Evolutionary conservation across 805 yeast species (phyloP), one percentile per base, ranked within the genome.

Genomic region (Yamadazyma kitorensis): DNA sequence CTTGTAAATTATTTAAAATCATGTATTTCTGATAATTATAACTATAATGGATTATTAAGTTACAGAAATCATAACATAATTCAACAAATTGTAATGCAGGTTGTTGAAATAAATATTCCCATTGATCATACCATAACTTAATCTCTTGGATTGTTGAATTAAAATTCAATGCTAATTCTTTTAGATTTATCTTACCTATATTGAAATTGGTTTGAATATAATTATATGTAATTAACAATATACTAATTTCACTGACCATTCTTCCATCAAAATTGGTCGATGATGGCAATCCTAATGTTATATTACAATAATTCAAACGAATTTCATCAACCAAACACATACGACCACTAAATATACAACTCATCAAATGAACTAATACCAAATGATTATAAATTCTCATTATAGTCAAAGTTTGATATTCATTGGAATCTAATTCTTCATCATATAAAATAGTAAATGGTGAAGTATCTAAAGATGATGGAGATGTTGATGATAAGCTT

Each of bases 181-280:
- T 34, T 2, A 47, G 10, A 7, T 39, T 31, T 15, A 38, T 11
- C 14, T 19, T 19, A 4, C 31, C 44, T 11, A 42, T 37, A 36
- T 53, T 57, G 17, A 59, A 42, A 33, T 47, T 59, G 9, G 50
- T 39, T 34, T 79, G 81, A 14, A 80, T 59, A 52, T 67, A 81
- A 37, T 74, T 73, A 56, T 82, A 82, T 0, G 80, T 65, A 9
- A 77, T 67, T 12, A 74, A 53, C 34, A 80, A 76, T 8, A 82
- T 65, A 13, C 79, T 73, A 32, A 82, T 76, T 54, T 85, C 94
- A 25, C 87, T 80, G 6, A 83, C 80, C 77, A 85, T 82, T 39
- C 93, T 59, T n/a, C 85, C 86, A 51, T 85, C 95, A 52, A 84
- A 85, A 49, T 82, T 82, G 5, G 88, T 81, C 2, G 88, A 76